Conservation (phyloP, 1,284 basidiomycete genomes). For the Rhodotorula sp. region DNA sequence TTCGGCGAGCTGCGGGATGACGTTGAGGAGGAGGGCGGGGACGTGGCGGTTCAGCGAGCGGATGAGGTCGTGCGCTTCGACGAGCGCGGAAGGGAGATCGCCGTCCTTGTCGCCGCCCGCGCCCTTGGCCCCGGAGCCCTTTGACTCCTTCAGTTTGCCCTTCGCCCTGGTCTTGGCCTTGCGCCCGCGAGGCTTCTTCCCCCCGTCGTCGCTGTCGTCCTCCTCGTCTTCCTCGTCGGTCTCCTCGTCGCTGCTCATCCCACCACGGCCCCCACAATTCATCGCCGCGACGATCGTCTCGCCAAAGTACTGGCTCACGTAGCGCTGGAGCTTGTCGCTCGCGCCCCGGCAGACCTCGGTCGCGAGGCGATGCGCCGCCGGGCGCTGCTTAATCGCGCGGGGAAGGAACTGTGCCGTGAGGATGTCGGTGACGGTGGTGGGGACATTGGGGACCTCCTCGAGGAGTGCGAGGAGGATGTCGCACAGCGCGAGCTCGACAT, state of each 20-base stretch:
- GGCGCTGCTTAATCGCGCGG: constrained; percentile 57
- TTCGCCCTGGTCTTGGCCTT: constrained; percentile 31
- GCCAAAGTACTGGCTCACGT: constrained; percentile 80
- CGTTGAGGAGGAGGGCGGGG: constrained; percentile 79
- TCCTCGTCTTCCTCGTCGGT: constrained; percentile 50
- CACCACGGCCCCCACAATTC: constrained; percentile 49
- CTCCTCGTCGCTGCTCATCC: constrained; percentile 54
- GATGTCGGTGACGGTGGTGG: constrained; percentile 74
- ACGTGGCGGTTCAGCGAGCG: constrained; percentile 78
- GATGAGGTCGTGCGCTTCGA: constrained; percentile 79
- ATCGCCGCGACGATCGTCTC: constrained; percentile 72
- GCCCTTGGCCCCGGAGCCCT: not conserved
- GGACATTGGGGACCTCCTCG: constrained; percentile 77
- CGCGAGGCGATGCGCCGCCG: constrained; percentile 75
- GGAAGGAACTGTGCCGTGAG: constrained; percentile 84
- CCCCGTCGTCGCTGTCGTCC: not conserved
- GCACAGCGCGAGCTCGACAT: constrained; percentile 81
- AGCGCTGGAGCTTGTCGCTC: constrained; percentile 81
- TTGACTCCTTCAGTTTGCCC: constrained; percentile 5
- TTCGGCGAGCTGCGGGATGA: constrained; percentile 90
- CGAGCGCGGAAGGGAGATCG: constrained; percentile 52
- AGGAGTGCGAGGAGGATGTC: constrained; percentile 88
- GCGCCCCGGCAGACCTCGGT: constrained; percentile 82
- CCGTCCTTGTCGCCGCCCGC: constrained; percentile 39
- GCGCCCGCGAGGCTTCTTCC: constrained; percentile 4